phyloP scores from a whole-genome alignment of 441 rosid genomes.

The Adansonia rubrostipa region DNA sequence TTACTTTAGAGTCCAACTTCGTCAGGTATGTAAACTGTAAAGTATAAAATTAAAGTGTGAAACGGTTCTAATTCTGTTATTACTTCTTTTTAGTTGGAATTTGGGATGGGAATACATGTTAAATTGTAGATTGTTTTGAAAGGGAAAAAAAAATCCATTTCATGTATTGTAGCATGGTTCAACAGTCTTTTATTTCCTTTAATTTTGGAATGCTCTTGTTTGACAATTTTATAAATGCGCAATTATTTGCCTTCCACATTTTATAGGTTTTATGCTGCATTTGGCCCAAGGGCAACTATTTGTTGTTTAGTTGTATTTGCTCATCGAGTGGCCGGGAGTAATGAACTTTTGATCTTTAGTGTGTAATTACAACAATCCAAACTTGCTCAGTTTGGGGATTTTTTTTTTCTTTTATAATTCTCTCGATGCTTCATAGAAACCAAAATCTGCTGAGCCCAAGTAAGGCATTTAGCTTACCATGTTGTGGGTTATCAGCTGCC shows the following conservation, averaged over 20 bases:
- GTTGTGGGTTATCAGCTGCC: not conserved
- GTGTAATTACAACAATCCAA: not conserved
- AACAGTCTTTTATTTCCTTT: not conserved
- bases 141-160: no score
- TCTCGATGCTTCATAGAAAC: not conserved
- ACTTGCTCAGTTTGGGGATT: not conserved
- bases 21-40: no score
- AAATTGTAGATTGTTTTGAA: not conserved
- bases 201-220: not conserved
- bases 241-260: not conserved
- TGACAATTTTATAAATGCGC: not conserved
- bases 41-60: no score
- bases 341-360: not conserved
- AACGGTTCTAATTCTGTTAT: not conserved
- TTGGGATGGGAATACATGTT: constrained; percentile 1
- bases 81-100: not conserved
- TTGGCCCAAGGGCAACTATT: not conserved
- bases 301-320: not conserved
- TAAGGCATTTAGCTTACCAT: constrained; percentile 2
- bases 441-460: not conserved
- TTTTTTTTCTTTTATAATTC: not conserved
- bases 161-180: not conserved
- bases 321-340: not conserved
- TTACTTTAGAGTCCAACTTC: no score
- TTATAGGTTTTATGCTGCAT: not conserved